Evolutionary conservation across 1,284 basidiomycete genomes (phyloP), one percentile per base, ranked within the genome.

Genomic region (Trametes hirsuta): DNA sequence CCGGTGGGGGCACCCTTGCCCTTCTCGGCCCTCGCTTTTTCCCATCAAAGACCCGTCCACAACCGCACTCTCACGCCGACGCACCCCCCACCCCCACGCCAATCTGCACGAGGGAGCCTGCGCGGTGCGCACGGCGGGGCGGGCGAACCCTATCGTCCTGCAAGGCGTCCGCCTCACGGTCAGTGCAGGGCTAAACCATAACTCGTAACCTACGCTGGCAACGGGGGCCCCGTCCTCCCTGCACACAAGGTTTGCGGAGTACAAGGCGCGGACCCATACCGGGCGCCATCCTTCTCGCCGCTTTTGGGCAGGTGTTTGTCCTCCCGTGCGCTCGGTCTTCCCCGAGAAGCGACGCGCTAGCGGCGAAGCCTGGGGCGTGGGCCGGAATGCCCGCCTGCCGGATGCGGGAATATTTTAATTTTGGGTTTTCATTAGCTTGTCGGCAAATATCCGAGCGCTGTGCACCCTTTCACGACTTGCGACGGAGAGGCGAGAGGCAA

Each of bases 291-390:
- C n/a, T 58, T 58, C 55, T 52, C 35, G 5, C 55, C 55, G 15
- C 6, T n/a, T 58, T 52, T 30, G 55, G 55, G 41, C 37, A 24
- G 10, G 55, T 58, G 55, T 58, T 58, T 58, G 55, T 58, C 18
- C 37, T 25, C 18, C 18, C 18, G 18, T 18, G 18, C 18, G 18
- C 21, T 36, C 52, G 52, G 47, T 18, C 5, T 8, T 22, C 25
- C 30, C 40, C 49, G 49, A 37, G 48, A 36, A 49, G 44, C 21
- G 14, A 37, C 18, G 36, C 18, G 18, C 18, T 18, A 18, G 30
- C 30, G 30, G 30, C 30, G 30, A 30, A 30, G 30, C 30, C 30
- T 30, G 30, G 30, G 30, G 0, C 21, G 42, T 2, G 14, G 14
- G 14, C 25, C 25, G 42, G 42, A 15, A 25, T 9, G 14, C 34